Evolutionary conservation across 2,329 filamentous ascomycete species (phyloP), one percentile per base, ranked within the genome.

Genomic region (Fusarium virguliforme): DNA sequence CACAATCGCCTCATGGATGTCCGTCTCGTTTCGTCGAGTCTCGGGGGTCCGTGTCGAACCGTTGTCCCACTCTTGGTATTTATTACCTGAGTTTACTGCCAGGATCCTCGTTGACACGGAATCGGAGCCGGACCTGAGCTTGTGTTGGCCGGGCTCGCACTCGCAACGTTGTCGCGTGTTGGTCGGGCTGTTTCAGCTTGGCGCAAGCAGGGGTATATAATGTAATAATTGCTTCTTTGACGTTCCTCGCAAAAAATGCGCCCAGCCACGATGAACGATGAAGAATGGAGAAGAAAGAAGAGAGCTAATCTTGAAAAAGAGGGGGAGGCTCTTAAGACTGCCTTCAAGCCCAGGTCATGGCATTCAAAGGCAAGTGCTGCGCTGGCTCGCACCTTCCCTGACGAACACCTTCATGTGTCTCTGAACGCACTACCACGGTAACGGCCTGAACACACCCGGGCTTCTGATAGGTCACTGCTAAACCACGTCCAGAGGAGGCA

Each of bases 1-100:
- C 61, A 71, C 54, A 72, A 59, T 69, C 65, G 61, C 41, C 68
- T 71, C 68, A 72, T 69, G 60, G 61, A 65, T 54, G 18, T 15
- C 56, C 57, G 48, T 41, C 38, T 70, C 54, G 30, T 26, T 22
- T 37, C 12, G 37, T 26, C 57, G 64, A 60, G 50, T 65, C 43
- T 30, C 26, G 8, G 28, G 18, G 61, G 40, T 38, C 53, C 34
- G 51, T 48, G 28, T 32, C 60, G 60, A 57, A 48, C 13, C 35
- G 64, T 65, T 71, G 68, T 50, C 34, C 37, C 48, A 69, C 61
- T 57, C 53, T 37, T 26, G 32, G 61, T 58, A 62, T 26, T 62
- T 72, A 54, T 60, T 69, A 61, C 60, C 64, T 41, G 68, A 71
- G 18, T 51, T 18, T 38, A 46, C 58, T 65, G 43, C 68, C 43